Evolutionary conservation across 2,329 filamentous ascomycete genomes (phyloP).

Genomic region (Annulohypoxylon truncatum): DNA sequence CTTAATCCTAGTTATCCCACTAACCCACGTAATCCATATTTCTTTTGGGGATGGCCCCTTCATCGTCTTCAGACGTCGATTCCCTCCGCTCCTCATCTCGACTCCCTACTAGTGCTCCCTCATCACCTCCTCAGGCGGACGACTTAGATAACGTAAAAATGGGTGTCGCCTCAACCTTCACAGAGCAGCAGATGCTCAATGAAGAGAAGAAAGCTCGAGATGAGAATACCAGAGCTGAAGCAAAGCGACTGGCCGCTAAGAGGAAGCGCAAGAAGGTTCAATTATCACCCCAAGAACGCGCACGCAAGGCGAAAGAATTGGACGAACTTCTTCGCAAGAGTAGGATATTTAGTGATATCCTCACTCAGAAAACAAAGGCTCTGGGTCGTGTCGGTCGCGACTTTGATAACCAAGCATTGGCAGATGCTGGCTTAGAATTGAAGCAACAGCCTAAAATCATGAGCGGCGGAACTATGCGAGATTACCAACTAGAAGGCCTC

Average conservation of each 20-base stretch:
- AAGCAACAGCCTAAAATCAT: slow-evolving; percentile 88
- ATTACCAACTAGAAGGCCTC: slow-evolving; percentile 92
- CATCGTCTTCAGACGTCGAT: slow-evolving; percentile 34
- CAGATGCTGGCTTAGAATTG: slow-evolving; percentile 77
- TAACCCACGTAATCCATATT: not conserved
- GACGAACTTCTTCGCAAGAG: slow-evolving; percentile 70
- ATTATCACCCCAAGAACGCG: slow-evolving; percentile 64
- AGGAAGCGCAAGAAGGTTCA: slow-evolving; percentile 59
- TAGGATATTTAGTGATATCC: slow-evolving; percentile 69
- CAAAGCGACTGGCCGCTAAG: slow-evolving; percentile 54
- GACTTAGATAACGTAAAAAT: slow-evolving; percentile 39
- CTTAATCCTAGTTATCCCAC: not conserved
- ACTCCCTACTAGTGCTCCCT: slow-evolving; percentile 39
- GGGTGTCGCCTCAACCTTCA: slow-evolving; percentile 44
- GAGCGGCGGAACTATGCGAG: slow-evolving; percentile 88
- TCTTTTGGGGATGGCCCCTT: slow-evolving; percentile 35
- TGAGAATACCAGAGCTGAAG: slow-evolving; percentile 62
- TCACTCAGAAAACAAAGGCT: slow-evolving; percentile 72
- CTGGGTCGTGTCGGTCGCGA: slow-evolving; percentile 71
- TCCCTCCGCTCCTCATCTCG: slow-evolving; percentile 38
- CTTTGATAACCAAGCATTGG: slow-evolving; percentile 68
- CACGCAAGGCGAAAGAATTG: slow-evolving; percentile 68
- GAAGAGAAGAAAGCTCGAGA: slow-evolving; percentile 61
- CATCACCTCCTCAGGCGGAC: slow-evolving; percentile 40
- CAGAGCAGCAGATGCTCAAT: slow-evolving; percentile 50